Base-by-base conservation (phyloP, 306 rosid genomes). In the Carpinus fangiana region DNA sequence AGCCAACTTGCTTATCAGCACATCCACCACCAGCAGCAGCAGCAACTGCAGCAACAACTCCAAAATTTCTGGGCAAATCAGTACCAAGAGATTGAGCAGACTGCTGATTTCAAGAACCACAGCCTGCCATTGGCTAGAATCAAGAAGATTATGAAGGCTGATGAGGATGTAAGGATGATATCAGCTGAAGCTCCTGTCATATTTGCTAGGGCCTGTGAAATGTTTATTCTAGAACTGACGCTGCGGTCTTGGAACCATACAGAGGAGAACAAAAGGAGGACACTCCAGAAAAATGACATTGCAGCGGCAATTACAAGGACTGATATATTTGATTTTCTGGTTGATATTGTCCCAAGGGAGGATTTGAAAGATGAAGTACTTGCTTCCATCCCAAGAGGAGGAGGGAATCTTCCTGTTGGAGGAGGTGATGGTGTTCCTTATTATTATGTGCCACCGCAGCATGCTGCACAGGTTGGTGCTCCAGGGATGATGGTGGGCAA, bases 151-250 rank as follows among this genome's bases (percentile, higher is more conserved):
- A 90, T 90, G 96, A 90, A 90, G 70, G 84, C 85, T 3, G 89
- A 89, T 53, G 89, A 84, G 64, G 89, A 81, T 75, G 96, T 89
- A 68, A 81, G 76, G 74, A 84, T 84, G 90, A 78, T 91, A 75
- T 82, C 96, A 4, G 96, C 87, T 0, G 96, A 87, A 72, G 87
- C 90, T 13, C 93, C 91, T 0, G 85, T 86, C 23, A 52, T 91
- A 60, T 82, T 91, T 43, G 86, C 93, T 17, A 81, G 90, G 90
- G 96, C 96, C 11, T 89, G 89, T 55, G 96, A 90, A 78, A 84
- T 90, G 90, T 90, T 90, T 79, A 89, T 89, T 50, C 83, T 81
- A 53, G 96, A 90, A 85, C 76, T 90, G 10, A 86, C 93, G 23
- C 83, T 82, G 73, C 85, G 90, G 60, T 82, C 93, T 0, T 90